Percentiles rank a stretch among this genome's conserved stretches.
These are phyloP conservation scores for Bigelowiella natans DNA, from an alignment of 78 protist genomes.

Conservation along the genomic window DNA sequence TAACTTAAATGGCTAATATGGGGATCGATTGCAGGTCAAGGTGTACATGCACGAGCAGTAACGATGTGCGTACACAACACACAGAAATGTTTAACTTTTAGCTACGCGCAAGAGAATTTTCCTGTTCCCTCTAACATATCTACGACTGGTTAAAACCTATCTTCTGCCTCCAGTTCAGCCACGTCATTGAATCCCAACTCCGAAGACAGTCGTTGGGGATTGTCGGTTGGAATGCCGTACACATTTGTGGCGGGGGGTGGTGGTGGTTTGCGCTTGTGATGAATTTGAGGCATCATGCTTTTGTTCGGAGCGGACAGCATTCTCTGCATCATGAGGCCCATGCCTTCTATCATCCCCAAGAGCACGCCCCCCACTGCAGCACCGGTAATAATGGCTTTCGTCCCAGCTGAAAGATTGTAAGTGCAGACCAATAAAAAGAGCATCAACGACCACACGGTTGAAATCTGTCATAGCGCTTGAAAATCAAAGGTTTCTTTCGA, in stretches of 20 bases:
- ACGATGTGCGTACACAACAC: too few species aligned
- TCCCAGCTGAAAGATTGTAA: not conserved
- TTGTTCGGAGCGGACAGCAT: not conserved
- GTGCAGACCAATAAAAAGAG: not conserved
- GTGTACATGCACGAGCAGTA: too few species aligned
- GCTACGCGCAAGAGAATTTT: too few species aligned
- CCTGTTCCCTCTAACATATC: too few species aligned
- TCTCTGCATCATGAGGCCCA: not conserved
- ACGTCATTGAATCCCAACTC: not conserved
- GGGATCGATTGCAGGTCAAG: too few species aligned
- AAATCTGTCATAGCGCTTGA: too few species aligned
- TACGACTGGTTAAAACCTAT: not conserved
- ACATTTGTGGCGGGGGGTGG: not conserved
- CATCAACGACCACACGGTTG: too few species aligned
- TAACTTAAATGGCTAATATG: too few species aligned
- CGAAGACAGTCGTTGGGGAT: not conserved
- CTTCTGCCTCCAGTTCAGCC: not conserved
- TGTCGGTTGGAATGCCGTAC: not conserved
- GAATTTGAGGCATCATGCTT: not conserved
- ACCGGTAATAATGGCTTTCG: not conserved
- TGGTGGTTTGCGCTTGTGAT: not conserved
- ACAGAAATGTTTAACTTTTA: too few species aligned
- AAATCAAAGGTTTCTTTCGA: not conserved
- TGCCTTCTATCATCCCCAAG: constrained; percentile 4
- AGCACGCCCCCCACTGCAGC: constrained; percentile 5